phyloP scores from a whole-genome alignment of 2,329 filamentous ascomycete genomes.

The Paraconiothyrium sp. region DNA sequence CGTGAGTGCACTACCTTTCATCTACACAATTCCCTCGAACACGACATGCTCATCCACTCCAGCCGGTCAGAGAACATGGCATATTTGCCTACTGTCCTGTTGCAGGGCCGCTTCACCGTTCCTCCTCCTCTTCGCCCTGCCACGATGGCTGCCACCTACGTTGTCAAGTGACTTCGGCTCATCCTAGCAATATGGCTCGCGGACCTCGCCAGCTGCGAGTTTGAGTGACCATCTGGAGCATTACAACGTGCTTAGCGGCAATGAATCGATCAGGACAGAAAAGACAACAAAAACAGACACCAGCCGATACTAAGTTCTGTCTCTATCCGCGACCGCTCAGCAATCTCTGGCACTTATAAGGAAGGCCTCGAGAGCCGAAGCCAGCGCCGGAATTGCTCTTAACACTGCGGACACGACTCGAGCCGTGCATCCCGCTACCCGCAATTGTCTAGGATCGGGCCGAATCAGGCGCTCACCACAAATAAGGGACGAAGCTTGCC shows the following conservation, averaged over 20 bases:
- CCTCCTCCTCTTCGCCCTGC: background rate
- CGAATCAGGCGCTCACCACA: background rate
- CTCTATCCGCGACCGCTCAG: background rate
- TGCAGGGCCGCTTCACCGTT: background rate
- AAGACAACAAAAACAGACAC: no score
- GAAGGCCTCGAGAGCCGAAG: background rate
- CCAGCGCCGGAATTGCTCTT: background rate
- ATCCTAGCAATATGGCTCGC: no score
- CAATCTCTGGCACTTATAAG: no score
- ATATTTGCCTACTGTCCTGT: background rate
- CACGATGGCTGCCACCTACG: background rate
- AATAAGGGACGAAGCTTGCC: background rate
- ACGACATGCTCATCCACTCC: no score
- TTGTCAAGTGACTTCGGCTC: background rate
- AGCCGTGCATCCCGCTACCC: background rate
- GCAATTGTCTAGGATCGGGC: background rate
- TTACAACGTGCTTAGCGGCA: no score
- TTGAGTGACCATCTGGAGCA: no score
- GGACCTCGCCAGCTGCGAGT: no score
- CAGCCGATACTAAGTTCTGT: background rate
- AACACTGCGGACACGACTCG: background rate
- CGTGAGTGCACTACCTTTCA: background rate
- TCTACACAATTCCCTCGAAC: background rate
- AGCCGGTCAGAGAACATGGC: no score
- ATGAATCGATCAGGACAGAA: no score